Evolutionary conservation across 2,329 filamentous ascomycete genomes (phyloP).

Genomic region (Cladosporium cucumerinum): DNA sequence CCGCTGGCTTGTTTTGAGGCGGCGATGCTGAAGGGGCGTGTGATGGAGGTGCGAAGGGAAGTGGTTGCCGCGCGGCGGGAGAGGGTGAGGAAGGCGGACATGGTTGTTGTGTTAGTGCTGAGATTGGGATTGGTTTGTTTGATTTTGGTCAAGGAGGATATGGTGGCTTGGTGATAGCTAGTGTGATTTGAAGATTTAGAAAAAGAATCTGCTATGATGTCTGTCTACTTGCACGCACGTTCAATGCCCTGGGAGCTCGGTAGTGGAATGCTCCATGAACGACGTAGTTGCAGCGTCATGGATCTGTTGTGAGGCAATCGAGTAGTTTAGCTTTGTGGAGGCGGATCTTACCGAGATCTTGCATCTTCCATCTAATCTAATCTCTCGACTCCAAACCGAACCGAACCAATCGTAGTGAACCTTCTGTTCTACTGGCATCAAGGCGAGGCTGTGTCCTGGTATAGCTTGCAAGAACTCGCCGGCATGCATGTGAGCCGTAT

Average conservation of each 20-base stretch:
- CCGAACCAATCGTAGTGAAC: neutral
- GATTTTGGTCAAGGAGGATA: no score
- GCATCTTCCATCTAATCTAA: no score
- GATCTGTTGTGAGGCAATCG: neutral
- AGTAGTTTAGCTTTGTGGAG: neutral
- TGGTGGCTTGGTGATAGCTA: neutral
- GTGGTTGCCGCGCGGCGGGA: slow-evolving; percentile 30
- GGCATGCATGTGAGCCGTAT: no score
- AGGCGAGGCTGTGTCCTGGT: no score
- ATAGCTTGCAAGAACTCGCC: no score
- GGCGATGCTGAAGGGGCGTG: slow-evolving; percentile 17
- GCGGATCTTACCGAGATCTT: neutral
- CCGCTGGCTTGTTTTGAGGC: slow-evolving; percentile 14
- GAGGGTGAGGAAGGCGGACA: slow-evolving; percentile 41
- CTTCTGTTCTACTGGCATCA: no score
- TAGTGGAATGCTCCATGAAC: slow-evolving; percentile 7
- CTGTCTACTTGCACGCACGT: neutral
- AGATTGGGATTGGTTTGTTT: no score
- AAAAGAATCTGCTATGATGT: neutral
- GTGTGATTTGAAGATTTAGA: neutral
- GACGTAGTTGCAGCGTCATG: slow-evolving; percentile 15
- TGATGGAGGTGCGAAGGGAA: neutral
- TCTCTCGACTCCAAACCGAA: neutral
- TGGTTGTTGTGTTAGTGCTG: slow-evolving; percentile 20
- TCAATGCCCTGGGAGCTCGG: neutral